phyloP scores from a whole-genome alignment of 2,329 filamentous ascomycete genomes.

The Chaetomium sp. region DNA sequence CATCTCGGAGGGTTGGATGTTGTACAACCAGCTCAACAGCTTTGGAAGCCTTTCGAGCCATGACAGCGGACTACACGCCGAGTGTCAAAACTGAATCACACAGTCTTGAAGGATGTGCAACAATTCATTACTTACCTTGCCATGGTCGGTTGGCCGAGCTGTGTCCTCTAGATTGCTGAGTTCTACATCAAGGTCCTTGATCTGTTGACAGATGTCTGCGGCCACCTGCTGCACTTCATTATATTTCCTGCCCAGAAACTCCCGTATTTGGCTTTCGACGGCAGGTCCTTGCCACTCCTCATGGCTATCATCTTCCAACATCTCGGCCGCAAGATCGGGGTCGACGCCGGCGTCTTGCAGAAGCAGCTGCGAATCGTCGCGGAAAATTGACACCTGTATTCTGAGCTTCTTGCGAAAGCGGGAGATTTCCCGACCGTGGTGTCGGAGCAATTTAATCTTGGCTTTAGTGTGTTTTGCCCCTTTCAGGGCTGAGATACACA shows the following conservation, averaged over 20 bases:
- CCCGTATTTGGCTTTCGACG: neutral
- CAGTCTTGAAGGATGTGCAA: too few relatives aligned
- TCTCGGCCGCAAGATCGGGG: neutral
- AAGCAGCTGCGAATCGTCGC: neutral
- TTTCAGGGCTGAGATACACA: neutral
- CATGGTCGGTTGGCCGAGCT: neutral
- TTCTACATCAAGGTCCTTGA: neutral
- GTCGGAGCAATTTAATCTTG: neutral
- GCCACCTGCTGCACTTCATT: neutral
- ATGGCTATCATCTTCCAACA: neutral
- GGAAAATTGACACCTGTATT: neutral
- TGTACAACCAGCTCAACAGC: neutral
- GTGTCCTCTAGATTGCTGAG: neutral
- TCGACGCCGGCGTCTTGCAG: neutral
- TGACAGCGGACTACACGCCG: neutral
- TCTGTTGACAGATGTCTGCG: neutral
- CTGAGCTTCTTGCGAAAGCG: constrained; percentile 1
- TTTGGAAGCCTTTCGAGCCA: neutral
- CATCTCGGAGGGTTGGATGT: neutral
- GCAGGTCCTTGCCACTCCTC: neutral
- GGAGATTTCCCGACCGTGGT: neutral
- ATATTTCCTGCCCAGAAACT: neutral
- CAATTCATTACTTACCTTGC: neutral
- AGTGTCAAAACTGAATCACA: neutral
- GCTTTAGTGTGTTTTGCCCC: constrained; percentile 3